A percentile compares a stretch with the other conserved stretches of the same genome.
Conservation (phyloP, 78 protist species). For the Chrysochromulina tobinii region DNA sequence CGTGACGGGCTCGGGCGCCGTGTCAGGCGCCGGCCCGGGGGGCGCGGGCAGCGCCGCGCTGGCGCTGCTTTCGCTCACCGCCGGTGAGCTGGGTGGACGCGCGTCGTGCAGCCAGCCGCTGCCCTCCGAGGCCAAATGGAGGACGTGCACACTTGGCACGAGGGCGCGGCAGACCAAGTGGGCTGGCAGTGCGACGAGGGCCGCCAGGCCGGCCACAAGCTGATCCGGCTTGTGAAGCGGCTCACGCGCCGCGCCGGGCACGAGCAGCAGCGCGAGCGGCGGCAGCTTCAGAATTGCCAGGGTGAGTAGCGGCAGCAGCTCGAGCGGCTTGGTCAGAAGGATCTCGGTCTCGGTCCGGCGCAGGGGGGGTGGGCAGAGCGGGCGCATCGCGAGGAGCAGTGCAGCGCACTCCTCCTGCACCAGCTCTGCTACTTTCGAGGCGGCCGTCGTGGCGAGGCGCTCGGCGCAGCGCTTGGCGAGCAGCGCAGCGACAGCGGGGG, state of each 20-base stretch:
- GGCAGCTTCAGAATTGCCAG: background rate
- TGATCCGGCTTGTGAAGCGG: no score
- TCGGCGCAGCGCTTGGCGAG: background rate
- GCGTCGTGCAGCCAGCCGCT: background rate
- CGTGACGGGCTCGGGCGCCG: no score
- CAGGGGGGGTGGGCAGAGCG: background rate
- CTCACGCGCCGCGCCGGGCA: no score
- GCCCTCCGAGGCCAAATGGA: background rate
- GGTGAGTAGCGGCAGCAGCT: background rate
- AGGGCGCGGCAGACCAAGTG: background rate
- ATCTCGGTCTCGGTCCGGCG: background rate
- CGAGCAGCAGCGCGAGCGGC: background rate
- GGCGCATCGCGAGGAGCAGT: background rate
- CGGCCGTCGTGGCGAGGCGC: background rate
- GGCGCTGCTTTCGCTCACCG: no score
- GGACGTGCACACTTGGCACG: background rate
- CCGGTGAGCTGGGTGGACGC: background rate
- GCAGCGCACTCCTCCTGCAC: background rate
- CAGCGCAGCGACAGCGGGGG: background rate
- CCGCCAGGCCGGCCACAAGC: no score
- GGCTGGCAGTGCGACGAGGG: background rate
- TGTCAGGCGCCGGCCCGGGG: no score
- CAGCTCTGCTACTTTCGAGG: background rate
- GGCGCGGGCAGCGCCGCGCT: no score
- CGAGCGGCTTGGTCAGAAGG: background rate